These are phyloP conservation scores for Serendipita vermifera DNA, from an alignment of 768 basidiomycete genomes.

Conservation along the genomic window DNA sequence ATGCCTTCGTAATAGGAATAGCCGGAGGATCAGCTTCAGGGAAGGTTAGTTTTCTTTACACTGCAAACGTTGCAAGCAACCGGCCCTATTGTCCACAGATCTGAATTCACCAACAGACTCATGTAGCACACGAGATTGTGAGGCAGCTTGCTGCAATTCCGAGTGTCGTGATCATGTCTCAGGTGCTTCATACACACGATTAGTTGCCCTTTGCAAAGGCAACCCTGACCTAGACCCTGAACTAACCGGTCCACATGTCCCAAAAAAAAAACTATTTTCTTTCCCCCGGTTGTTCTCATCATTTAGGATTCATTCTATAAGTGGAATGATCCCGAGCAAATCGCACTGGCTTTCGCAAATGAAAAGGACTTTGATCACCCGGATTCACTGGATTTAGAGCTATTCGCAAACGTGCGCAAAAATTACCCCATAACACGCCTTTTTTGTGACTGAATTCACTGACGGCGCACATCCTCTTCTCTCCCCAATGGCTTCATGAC, in stretches of 20 bases:
- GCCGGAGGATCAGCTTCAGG: slow-evolving; percentile 82
- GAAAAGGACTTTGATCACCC: slow-evolving; percentile 84
- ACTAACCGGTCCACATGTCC: not conserved
- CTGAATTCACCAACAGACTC: slow-evolving; percentile 39
- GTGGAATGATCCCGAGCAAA: slow-evolving; percentile 60
- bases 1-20: slow-evolving; percentile 76
- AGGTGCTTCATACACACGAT: slow-evolving; percentile 39
- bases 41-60: slow-evolving; percentile 39
- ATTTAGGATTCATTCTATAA: slow-evolving; percentile 88
- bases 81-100: slow-evolving; percentile 1
- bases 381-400: slow-evolving; percentile 77
- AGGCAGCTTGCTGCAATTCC: slow-evolving; percentile 71
- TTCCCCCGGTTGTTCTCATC: not conserved
- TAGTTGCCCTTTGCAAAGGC: not conserved
- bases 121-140: slow-evolving; percentile 74
- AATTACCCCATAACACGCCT: too few species aligned
- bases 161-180: slow-evolving; percentile 81
- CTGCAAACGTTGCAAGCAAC: slow-evolving; percentile 7
- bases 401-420: slow-evolving; percentile 65
- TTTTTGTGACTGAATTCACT: not conserved
- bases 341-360: slow-evolving; percentile 70
- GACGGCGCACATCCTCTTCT: not conserved
- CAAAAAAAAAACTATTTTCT: slow-evolving; percentile 10
- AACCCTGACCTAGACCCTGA: not conserved
- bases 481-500: not conserved